Base-by-base conservation (phyloP, 129 eudicot genomes). In the Chrysanthemum makinoi region DNA sequence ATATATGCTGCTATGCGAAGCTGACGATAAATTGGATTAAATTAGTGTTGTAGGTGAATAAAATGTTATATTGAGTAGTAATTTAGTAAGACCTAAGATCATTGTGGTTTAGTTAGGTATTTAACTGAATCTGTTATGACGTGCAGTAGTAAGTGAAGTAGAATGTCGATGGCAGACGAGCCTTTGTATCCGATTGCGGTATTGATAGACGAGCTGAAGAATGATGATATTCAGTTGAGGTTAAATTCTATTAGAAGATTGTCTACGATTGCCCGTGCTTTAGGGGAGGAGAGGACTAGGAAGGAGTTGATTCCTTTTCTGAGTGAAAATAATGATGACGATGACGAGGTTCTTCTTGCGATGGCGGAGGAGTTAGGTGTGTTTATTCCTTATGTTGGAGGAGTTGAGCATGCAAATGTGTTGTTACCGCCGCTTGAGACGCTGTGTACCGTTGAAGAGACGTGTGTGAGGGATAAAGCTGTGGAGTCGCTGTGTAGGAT, bases 321-420 rank as follows among this genome's bases (percentile, higher is more conserved):
- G 75, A 84, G 94, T 62, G 97, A 90, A 72, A 94, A 90, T 83
- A 94, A 90, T 84, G 99, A 94, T 18, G 99, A 94, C 11, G 99
- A 94, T n/a, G 99, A 94, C 24, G 97, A 94, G 77, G 97, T 94
- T 66, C 91, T 94, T 76, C 99, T 94, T 68, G 97, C 99, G 3
- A 94, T 94, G 99, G 96, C 97, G 0, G 97, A 94, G 69, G 99
- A 94, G 64, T 83, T 94, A 80, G 99, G 99, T 10, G 97, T 87
- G 0, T 94, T 94, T 69, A 94, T 94, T 69, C 99, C 99, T 16
- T 94, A 94, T 66, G 97, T 94, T 79, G 99, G 99, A 55, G 99
- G 97, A 16, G 87, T 89, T 60, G 99, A 95, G 68, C 82, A 88
- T 81, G 99, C 97, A 11, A 86, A 90, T 71, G 97, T 90, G 65